These are phyloP conservation scores for Macrolepiota dolichaula DNA, from an alignment of 768 basidiomycete species.

Conservation along the genomic window DNA sequence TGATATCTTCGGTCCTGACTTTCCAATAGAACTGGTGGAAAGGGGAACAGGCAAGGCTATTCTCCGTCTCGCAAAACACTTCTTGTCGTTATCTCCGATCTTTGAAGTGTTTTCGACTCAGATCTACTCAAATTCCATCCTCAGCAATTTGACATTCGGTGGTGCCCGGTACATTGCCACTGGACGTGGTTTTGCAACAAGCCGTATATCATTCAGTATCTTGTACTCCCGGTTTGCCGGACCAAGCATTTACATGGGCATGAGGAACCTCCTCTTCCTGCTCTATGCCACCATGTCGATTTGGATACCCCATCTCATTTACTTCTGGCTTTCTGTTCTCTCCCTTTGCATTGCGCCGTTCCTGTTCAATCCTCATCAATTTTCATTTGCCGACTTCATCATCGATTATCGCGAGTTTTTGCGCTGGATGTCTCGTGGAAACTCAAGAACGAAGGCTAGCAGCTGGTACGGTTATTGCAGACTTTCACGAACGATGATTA, in stretches of 20 bases:
- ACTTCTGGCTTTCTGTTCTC: constrained; percentile 98
- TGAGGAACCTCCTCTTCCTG: constrained; percentile 87
- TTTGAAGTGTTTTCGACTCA: constrained; percentile 99
- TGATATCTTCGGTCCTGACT: background rate
- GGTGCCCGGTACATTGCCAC: constrained; percentile 99
- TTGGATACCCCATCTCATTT: constrained; percentile 93
- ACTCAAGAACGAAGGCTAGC: constrained; percentile 93
- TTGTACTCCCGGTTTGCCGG: constrained; percentile 98
- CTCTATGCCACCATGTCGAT: constrained; percentile 89
- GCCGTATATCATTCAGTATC: constrained; percentile 92
- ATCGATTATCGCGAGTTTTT: constrained; percentile 98
- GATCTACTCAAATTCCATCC: constrained; percentile 95
- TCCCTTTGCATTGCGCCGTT: constrained; percentile 96
- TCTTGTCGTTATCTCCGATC: constrained; percentile 92
- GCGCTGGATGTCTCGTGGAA: constrained; percentile 99
- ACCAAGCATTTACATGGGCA: constrained; percentile 98
- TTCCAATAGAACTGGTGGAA: constrained; percentile 79
- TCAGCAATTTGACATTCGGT: constrained; percentile 96
- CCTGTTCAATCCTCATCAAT: constrained; percentile 99
- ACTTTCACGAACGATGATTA: constrained; percentile 94
- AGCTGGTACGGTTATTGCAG: constrained; percentile 99
- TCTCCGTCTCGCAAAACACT: constrained; percentile 93
- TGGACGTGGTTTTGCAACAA: constrained; percentile 98
- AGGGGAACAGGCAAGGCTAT: constrained; percentile 94
- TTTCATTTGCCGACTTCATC: constrained; percentile 95